phyloP scores from a whole-genome alignment of 345 rosid species.

The Odontarrhena argentea region DNA sequence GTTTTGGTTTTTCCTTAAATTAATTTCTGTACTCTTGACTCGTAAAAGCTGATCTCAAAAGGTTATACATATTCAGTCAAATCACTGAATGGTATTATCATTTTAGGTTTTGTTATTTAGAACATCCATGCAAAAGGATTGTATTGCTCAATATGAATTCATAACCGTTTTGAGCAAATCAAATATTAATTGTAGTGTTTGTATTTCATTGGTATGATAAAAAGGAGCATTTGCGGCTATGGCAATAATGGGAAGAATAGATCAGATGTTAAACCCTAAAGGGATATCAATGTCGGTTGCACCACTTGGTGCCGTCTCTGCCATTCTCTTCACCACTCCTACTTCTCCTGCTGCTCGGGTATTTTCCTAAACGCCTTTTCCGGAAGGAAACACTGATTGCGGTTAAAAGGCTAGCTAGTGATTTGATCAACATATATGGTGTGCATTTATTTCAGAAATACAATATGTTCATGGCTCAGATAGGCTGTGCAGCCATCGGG shows the following conservation, averaged over 20 bases:
- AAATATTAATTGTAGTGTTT: neutral
- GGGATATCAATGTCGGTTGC: slow-evolving; percentile 78
- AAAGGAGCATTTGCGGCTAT: slow-evolving; percentile 92
- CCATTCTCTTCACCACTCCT: slow-evolving; percentile 76
- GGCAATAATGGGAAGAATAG: slow-evolving; percentile 81
- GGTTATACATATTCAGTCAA: neutral
- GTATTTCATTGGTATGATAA: neutral
- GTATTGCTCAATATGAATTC: neutral
- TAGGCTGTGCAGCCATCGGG: slow-evolving; percentile 85
- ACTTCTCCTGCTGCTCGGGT: slow-evolving; percentile 69
- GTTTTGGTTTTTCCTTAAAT: neutral
- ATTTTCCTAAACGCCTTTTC: neutral
- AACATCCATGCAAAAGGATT: slow-evolving; percentile 12
- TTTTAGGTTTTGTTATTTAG: neutral
- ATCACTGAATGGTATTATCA: neutral
- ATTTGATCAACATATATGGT: slow-evolving; percentile 25
- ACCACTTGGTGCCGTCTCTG: slow-evolving; percentile 80
- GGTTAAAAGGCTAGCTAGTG: neutral
- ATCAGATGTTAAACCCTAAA: slow-evolving; percentile 64
- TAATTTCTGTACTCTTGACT: neutral
- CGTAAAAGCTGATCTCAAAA: neutral
- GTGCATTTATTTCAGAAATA: slow-evolving; percentile 62
- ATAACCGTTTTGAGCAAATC: neutral
- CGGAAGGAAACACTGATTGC: slow-evolving; percentile 32
- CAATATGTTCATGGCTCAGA: slow-evolving; percentile 83